Conservation (phyloP, 495 filamentous ascomycete species). For the Aspergillus panamensis region DNA sequence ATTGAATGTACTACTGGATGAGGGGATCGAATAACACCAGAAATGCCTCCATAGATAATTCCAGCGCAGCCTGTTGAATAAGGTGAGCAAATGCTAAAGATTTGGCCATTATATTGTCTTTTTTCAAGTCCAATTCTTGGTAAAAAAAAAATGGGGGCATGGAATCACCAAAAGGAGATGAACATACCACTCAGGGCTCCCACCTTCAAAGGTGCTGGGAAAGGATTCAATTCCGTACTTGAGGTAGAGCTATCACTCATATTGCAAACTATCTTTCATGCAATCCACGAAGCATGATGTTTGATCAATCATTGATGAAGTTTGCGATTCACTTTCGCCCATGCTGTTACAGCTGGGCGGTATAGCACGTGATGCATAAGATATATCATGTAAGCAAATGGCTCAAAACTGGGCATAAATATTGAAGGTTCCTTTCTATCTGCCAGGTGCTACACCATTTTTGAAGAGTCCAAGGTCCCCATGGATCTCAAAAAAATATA, state of each 20-base stretch:
- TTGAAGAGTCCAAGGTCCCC: too few species aligned
- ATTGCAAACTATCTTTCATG: constrained; percentile 16
- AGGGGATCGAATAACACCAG: constrained; percentile 63
- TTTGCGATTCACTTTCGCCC: background rate
- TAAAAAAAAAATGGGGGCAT: background rate
- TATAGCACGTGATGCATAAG: constrained; percentile 7
- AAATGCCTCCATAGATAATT: constrained; percentile 64
- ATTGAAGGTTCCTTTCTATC: too few species aligned
- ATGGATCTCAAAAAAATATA: too few species aligned
- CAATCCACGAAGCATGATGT: constrained; percentile 1
- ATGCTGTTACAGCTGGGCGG: constrained; percentile 2
- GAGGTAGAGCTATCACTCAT: constrained; percentile 30
- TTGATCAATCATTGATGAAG: background rate
- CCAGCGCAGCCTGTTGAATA: constrained; percentile 59
- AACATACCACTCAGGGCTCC: constrained; percentile 52
- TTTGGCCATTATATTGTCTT: background rate
- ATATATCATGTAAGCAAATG: background rate
- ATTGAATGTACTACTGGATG: constrained; percentile 67
- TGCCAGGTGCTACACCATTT: too few species aligned
- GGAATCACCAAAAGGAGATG: constrained; percentile 5
- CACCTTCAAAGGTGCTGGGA: constrained; percentile 46
- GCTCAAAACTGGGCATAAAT: background rate
- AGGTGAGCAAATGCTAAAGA: constrained; percentile 8
- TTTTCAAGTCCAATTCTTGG: background rate
- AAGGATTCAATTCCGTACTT: constrained; percentile 23